Evolutionary conservation across 345 rosid genomes (phyloP).

Genomic region (Lumnitzera racemosa): DNA sequence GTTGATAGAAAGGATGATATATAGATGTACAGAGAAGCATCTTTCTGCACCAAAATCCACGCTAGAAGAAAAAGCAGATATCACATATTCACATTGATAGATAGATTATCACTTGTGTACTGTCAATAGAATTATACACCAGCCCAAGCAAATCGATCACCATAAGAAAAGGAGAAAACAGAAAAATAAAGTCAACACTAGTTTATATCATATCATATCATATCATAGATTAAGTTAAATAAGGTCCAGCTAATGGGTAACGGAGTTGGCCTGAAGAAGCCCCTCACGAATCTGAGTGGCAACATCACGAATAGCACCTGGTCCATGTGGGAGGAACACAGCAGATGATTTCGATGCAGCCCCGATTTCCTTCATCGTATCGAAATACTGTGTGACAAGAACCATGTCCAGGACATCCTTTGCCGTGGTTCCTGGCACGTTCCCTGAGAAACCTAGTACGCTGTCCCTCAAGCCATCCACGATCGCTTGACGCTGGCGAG

Average conservation of each 20-base stretch:
- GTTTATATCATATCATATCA: too few relatives aligned
- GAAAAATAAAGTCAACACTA: too few relatives aligned
- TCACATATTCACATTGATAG: too few relatives aligned
- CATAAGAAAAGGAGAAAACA: too few relatives aligned
- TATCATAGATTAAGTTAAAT: too few relatives aligned
- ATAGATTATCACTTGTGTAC: too few relatives aligned
- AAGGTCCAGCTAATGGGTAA: background rate
- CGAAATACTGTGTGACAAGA: constrained; percentile 7
- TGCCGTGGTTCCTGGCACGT: constrained; percentile 6
- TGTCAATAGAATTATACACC: too few relatives aligned
- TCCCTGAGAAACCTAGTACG: constrained; percentile 4
- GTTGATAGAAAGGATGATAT: too few relatives aligned
- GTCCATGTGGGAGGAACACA: constrained; percentile 10
- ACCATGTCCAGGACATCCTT: constrained; percentile 10
- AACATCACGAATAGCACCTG: constrained; percentile 4
- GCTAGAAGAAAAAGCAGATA: too few relatives aligned
- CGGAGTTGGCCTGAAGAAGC: background rate
- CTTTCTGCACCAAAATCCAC: too few relatives aligned
- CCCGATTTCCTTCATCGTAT: constrained; percentile 8
- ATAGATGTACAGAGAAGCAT: too few relatives aligned
- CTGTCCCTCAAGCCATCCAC: constrained; percentile 10
- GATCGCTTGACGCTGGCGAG: constrained; percentile 7
- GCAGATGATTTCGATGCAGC: constrained; percentile 3
- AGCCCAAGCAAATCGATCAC: too few relatives aligned
- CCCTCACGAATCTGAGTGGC: constrained; percentile 5